These are phyloP conservation scores for Fusarium longipes DNA, from an alignment of 2,329 filamentous ascomycete species.

Conservation along the genomic window DNA sequence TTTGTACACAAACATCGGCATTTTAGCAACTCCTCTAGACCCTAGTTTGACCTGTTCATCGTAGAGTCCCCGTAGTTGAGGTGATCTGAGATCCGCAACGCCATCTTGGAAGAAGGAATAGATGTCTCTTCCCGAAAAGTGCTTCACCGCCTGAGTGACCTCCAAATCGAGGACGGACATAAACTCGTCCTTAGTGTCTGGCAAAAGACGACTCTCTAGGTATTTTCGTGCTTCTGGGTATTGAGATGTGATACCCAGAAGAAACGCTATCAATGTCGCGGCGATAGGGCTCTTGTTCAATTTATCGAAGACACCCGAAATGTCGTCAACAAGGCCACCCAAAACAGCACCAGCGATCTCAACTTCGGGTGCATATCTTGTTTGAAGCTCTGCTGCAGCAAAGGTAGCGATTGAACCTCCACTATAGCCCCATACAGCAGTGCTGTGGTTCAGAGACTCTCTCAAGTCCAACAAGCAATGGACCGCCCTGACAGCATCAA, in stretches of 20 bases:
- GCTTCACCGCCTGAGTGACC: constrained; percentile 27
- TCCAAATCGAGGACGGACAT: constrained; percentile 1
- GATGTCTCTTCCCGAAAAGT: constrained; percentile 42
- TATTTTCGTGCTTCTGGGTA: constrained; percentile 27
- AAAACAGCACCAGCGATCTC: constrained; percentile 21
- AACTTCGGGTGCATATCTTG: constrained; percentile 28
- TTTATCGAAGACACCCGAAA: constrained; percentile 17
- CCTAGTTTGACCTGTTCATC: constrained; percentile 48
- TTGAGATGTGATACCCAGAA: constrained; percentile 37
- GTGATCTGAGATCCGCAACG: constrained; percentile 40
- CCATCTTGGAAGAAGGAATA: constrained; percentile 47
- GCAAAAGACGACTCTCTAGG: constrained; percentile 14
- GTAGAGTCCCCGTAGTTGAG: constrained; percentile 39
- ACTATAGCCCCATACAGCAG: constrained; percentile 39
- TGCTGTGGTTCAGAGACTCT: not conserved
- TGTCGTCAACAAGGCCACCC: constrained; percentile 36
- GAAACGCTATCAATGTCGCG: constrained; percentile 11
- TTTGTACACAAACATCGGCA: constrained; percentile 64
- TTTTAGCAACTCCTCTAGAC: constrained; percentile 54
- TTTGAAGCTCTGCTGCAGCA: constrained; percentile 31
- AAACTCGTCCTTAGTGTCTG: constrained; percentile 26
- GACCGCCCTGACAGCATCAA: constrained; percentile 56
- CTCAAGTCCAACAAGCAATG: constrained; percentile 29
- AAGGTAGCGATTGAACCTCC: constrained; percentile 37
- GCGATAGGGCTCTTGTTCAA: constrained; percentile 34